Percentiles rank a stretch among this genome's conserved stretches.
These are phyloP conservation scores for Pseudocercospora fuligena DNA, from an alignment of 2,329 filamentous ascomycete species.

Conservation along the genomic window DNA sequence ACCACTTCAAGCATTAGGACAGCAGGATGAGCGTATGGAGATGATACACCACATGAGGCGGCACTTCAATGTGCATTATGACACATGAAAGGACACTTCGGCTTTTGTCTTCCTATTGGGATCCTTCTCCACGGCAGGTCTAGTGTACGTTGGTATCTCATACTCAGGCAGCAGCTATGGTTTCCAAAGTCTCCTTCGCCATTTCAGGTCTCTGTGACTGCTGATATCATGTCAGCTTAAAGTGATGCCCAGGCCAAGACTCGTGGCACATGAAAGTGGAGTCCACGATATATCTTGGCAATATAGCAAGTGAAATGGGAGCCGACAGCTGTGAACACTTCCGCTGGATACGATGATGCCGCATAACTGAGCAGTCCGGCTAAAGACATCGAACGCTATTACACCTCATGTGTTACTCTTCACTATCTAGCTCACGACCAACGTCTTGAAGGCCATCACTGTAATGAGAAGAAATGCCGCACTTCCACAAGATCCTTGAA, in stretches of 20 bases:
- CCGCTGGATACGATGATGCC: too few relatives aligned
- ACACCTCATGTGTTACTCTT: too few relatives aligned
- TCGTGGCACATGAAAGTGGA: neutral
- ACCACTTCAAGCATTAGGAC: slow-evolving; percentile 11
- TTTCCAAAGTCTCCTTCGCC: neutral
- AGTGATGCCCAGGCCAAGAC: neutral
- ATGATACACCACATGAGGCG: slow-evolving; percentile 12
- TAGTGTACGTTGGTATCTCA: slow-evolving; percentile 10
- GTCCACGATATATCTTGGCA: neutral
- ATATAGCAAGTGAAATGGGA: neutral
- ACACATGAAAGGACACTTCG: slow-evolving; percentile 6
- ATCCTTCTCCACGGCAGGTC: slow-evolving; percentile 9
- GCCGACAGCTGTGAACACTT: neutral
- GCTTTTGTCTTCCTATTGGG: slow-evolving; percentile 13
- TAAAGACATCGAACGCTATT: too few relatives aligned
- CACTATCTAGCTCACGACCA: too few relatives aligned
- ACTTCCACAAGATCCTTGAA: too few relatives aligned
- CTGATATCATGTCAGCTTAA: neutral
- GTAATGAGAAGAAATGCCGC: too few relatives aligned
- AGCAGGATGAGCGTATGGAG: slow-evolving; percentile 14
- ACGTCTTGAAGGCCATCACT: too few relatives aligned
- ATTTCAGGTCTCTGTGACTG: neutral
- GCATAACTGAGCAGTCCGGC: too few relatives aligned
- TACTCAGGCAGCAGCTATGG: slow-evolving; percentile 1
- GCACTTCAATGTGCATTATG: slow-evolving; percentile 8